Base-by-base conservation (phyloP, 1,139 yeast genomes). In the Saccharomycopsis hybrid region DNA sequence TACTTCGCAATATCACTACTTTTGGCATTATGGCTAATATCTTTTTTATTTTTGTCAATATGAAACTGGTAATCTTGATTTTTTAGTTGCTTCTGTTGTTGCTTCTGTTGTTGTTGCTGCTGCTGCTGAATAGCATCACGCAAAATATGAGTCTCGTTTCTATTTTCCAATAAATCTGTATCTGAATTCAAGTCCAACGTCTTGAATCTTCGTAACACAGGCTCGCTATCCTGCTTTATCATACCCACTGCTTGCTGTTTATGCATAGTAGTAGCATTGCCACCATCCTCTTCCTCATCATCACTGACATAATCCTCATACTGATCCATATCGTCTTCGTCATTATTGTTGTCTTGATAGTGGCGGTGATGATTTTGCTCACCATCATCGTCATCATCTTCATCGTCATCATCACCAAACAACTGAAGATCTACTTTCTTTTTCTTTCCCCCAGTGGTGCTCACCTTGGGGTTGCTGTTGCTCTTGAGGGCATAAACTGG, bases 341-440 rank as follows among this genome's bases (percentile, higher is more conserved):
- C 39, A 8, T 8, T 13, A n/a, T 40, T 9, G 40, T 18, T 37
- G 40, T 37, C 18, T 5, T 37, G 5, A n/a, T 37, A 5, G 25
- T 18, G 5, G 7, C 40, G 5, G 13, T 5, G 5, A n/a, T 37
- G 18, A 18, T 37, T 18, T 5, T 37, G 5, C 5, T 36, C 31
- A 36, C 18, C 38, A 7, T 35, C 49, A 37, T 25, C 28, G 11
- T 35, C 41, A 5, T 27, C 47, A 7, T 33, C 42, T 5, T 48
- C 48, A 9, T 46, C 40, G 27, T 46, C 49, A 32, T 45, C 43
- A 18, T 46, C 41, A 5, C 38, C 49, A 18, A 46, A 40, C n/a
- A 47, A 32, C 9, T 49, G 45, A 1, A 49, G 24, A 18, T 40
- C 46, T 11, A 45, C 52, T 28, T 48, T 45, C 11, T 35, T 44